Evolutionary conservation across 1,284 basidiomycete species (phyloP).

Genomic region (Trametes versicolor): DNA sequence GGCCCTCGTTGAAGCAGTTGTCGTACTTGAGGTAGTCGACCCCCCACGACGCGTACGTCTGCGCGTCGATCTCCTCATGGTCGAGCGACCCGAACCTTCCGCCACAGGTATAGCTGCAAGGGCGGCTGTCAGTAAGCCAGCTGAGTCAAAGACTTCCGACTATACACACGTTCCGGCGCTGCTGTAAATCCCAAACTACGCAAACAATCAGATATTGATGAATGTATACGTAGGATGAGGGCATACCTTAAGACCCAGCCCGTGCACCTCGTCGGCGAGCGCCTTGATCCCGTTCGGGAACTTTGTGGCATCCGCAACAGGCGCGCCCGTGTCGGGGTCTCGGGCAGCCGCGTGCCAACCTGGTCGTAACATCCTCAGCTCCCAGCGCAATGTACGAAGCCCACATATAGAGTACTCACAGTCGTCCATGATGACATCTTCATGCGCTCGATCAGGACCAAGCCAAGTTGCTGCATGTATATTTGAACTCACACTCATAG

Average conservation of each 20-base stretch:
- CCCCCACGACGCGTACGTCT: constrained; percentile 56
- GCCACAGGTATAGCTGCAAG: constrained; percentile 51
- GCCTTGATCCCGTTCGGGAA: constrained; percentile 58
- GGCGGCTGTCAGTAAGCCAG: not conserved
- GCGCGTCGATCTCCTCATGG: constrained; percentile 57
- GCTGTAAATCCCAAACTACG: constrained; percentile 57
- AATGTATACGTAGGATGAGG: not conserved
- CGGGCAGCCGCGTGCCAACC: constrained; percentile 48
- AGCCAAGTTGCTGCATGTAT: not conserved
- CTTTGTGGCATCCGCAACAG: constrained; percentile 47
- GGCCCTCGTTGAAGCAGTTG: constrained; percentile 57
- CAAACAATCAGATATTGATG: not conserved
- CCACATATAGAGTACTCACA: constrained; percentile 36
- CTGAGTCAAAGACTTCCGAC: not conserved
- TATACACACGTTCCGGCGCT: constrained; percentile 50
- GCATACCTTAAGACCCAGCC: constrained; percentile 52
- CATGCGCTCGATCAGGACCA: not conserved
- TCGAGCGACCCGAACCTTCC: constrained; percentile 55
- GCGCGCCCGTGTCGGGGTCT: constrained; percentile 44
- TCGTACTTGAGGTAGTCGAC: constrained; percentile 57
- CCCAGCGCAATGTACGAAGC: not conserved
- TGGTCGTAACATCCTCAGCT: constrained; percentile 16
- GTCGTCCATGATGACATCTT: constrained; percentile 49
- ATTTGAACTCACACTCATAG: constrained; percentile 44
- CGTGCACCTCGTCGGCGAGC: constrained; percentile 52